Evolutionary conservation across 768 basidiomycete genomes (phyloP).

Genomic region (Pleurotus sapidus): DNA sequence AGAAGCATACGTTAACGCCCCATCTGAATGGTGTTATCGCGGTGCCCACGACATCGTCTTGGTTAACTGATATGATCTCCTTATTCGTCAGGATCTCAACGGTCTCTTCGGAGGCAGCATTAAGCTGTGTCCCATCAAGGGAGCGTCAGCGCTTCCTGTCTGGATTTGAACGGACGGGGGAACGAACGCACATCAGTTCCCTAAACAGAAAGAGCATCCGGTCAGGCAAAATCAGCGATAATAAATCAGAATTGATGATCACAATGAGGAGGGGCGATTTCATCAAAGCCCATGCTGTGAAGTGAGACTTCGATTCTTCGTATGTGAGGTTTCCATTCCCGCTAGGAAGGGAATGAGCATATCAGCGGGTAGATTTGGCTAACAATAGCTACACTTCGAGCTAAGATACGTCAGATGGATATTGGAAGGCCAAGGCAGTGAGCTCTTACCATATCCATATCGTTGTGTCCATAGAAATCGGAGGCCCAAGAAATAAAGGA

Average conservation of each 20-base stretch:
- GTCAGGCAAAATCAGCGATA: background rate
- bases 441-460: slow-evolving; percentile 60
- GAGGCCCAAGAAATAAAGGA: slow-evolving; percentile 64
- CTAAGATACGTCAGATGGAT: background rate
- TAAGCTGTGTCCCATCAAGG: background rate
- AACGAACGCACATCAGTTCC: slow-evolving; percentile 47
- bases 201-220: slow-evolving; percentile 24
- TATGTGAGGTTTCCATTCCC: slow-evolving; percentile 63
- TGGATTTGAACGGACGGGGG: background rate
- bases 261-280: slow-evolving; percentile 67
- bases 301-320: slow-evolving; percentile 68
- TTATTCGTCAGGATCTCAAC: slow-evolving; percentile 28
- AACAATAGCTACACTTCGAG: slow-evolving; percentile 2
- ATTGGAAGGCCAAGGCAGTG: background rate
- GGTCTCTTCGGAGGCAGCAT: background rate
- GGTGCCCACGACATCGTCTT: slow-evolving; percentile 60
- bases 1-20: slow-evolving; percentile 56
- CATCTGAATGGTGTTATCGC: slow-evolving; percentile 66
- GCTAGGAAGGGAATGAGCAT: slow-evolving; percentile 21
- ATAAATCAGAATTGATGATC: slow-evolving; percentile 40
- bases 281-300: slow-evolving; percentile 72
- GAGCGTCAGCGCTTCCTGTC: too few relatives aligned
- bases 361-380: background rate
- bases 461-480: slow-evolving; percentile 66
- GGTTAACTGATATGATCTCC: slow-evolving; percentile 69